Base-by-base conservation (phyloP, 2,329 filamentous ascomycete genomes). In the Fusarium aywerte region DNA sequence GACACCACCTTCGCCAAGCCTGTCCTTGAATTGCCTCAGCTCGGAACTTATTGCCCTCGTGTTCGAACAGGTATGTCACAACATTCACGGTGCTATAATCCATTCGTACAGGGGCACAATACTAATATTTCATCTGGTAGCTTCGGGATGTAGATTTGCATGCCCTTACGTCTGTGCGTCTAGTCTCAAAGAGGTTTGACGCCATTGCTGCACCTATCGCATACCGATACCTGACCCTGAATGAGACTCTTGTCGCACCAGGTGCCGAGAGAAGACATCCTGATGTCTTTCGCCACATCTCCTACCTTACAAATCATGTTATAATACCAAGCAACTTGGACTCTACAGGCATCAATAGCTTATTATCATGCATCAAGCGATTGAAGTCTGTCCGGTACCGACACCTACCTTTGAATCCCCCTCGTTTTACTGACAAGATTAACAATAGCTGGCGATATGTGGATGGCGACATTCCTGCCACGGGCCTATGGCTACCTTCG, bases 11-110 rank as follows among this genome's bases (percentile, higher is more conserved):
- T 44, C 55, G 35, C 54, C 58, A 47, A 45, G 55, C 32, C 43
- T 62, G 29, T 61, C 68, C 15, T 55, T 75, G 38, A 61, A 77
- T 50, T 70, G 76, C 51, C 76, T 84, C 18, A 82, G 79, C 68
- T 76, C 80, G 6, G 82, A 84, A 71, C 69, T 83, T 16, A 48
- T 83, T n/a, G 67, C 73, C 51, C 71, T 83, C 35, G 77, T 83
- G 32, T 75, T 82, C 25, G 69, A 80, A 67, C 76, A 81, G 72
- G 82, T 83, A 74, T 33, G 68, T 59, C 33, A 35, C 27, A 21
- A 43, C n/a, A 48, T 21, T 21, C 23, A 18, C 32, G 36, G 38
- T 20, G 29, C 18, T 18, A 39, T 39, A 20, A 9, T 18, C 47
- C 31, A 16, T 20, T 27, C 38, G 12, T 10, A 18, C 21, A 20